These are phyloP conservation scores for Hapsidospora chrysogenum DNA, from an alignment of 495 filamentous ascomycete species.

Conservation along the genomic window DNA sequence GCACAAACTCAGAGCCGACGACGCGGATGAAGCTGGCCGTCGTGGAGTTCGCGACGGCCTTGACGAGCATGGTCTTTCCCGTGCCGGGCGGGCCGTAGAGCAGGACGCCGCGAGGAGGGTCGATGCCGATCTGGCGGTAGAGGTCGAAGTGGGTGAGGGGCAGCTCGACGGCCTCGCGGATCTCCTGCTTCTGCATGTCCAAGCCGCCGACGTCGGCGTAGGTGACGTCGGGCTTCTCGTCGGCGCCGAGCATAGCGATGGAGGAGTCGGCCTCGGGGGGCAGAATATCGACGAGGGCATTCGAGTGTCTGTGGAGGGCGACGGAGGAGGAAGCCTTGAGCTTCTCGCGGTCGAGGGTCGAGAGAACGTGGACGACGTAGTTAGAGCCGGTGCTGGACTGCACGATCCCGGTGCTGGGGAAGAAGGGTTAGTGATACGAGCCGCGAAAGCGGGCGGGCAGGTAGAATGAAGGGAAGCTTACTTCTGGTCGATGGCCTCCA, in stretches of 20 bases:
- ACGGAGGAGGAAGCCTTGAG: constrained; percentile 96
- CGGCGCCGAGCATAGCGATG: constrained; percentile 90
- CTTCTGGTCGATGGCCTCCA: constrained; percentile 99
- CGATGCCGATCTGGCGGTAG: constrained; percentile 96
- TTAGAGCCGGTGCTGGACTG: constrained; percentile 97
- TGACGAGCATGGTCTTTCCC: constrained; percentile 97
- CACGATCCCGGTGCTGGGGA: constrained; percentile 82
- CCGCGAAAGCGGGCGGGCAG: constrained; percentile 1
- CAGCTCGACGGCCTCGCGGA: constrained; percentile 90
- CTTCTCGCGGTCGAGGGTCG: constrained; percentile 92
- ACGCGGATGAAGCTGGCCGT: constrained; percentile 98
- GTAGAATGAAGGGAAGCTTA: constrained; percentile 22
- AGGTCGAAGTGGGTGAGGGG: constrained; percentile 94
- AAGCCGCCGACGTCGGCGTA: constrained; percentile 96
- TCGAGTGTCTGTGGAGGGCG: constrained; percentile 92
- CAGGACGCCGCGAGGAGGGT: constrained; percentile 88
- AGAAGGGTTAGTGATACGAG: constrained; percentile 1
- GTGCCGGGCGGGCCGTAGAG: constrained; percentile 94
- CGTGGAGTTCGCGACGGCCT: constrained; percentile 94
- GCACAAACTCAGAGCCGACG: constrained; percentile 93
- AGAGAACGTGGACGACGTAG: constrained; percentile 96
- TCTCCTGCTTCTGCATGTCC: constrained; percentile 99
- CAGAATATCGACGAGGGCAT: constrained; percentile 94
- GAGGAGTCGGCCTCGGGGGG: constrained; percentile 96
- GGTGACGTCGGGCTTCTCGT: constrained; percentile 96